Evolutionary conservation across 1,139 yeast species (phyloP), one percentile per base, ranked within the genome.

Genomic region (Martiniozyma asiatica): DNA sequence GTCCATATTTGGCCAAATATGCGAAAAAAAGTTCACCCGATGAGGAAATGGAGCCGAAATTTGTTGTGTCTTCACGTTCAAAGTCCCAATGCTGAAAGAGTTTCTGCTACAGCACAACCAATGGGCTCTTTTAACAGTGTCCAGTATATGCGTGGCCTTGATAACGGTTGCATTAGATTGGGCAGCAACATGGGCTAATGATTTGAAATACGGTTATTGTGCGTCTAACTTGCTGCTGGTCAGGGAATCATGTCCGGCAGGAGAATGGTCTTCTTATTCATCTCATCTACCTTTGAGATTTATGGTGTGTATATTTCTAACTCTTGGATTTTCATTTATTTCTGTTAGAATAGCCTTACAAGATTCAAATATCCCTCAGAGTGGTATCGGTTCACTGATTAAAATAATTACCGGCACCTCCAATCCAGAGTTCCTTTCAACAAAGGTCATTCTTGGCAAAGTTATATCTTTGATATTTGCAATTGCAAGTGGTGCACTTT

Each of bases 371-470:
- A 65, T 76, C 19, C 58, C 62, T 22, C 70, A 68, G 43, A 70
- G 79, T 30, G 93, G 93, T 4, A 75, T 81, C 18, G 70, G 84
- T 2, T 89, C 78, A 44, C 63, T 76, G 31, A 73, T 72, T 41
- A 56, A 72, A 31, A 65, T 74, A 20, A 60, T 77, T n/a, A 66
- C 73, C 2, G 87, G 85, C 3, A 59, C 65, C 43, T 63, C 65
- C 31, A 59, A 69, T 36, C 45, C 56, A 9, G 56, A 55, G 6
- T 70, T 73, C 39, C 52, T 78, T 31, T 67, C 73, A 2, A 36
- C 59, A 8, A 47, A 48, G 14, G 63, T 77, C 2, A 56, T 77
- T 11, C 22, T 65, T 2, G 56, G 59, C 37, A 77, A 77, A 44
- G 56, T 64, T 3, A 30, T 59, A 3, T 78, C 84, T 15, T 55